Evolutionary conservation across 495 filamentous ascomycete species (phyloP).

Genomic region (Xylaria bambusicola): DNA sequence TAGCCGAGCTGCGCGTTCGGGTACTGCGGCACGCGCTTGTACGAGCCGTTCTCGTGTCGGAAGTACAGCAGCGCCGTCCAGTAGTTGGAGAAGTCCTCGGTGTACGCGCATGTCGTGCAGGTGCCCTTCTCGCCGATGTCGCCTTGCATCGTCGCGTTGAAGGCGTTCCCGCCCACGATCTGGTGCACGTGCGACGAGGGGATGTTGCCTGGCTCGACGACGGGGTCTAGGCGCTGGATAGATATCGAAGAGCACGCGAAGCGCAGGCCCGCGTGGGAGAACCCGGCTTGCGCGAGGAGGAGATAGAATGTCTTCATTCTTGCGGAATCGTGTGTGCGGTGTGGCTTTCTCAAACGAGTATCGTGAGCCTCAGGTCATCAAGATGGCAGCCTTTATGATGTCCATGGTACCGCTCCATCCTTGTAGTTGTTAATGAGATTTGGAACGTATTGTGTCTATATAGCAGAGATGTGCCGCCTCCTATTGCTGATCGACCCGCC

Average conservation of each 20-base stretch:
- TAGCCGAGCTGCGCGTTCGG: constrained; percentile 42
- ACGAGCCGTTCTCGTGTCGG: constrained; percentile 52
- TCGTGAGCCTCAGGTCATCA: background rate
- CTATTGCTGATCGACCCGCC: background rate
- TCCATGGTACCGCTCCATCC: background rate
- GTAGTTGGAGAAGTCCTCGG: constrained; percentile 52
- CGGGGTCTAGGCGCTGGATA: constrained; percentile 49
- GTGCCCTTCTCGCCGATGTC: constrained; percentile 45
- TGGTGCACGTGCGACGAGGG: constrained; percentile 52
- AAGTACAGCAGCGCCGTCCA: constrained; percentile 53
- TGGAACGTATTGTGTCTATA: background rate
- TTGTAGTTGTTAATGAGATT: background rate
- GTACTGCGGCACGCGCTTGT: constrained; percentile 50
- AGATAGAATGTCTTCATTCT: constrained; percentile 2
- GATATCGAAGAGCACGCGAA: constrained; percentile 50
- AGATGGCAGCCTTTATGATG: too few relatives aligned
- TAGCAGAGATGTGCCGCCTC: constrained; percentile 8
- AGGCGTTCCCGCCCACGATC: constrained; percentile 52
- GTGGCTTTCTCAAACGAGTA: background rate
- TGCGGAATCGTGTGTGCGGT: background rate
- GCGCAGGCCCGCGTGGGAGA: constrained; percentile 43
- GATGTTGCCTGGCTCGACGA: constrained; percentile 47
- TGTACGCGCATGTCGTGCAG: constrained; percentile 49
- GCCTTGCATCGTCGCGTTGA: constrained; percentile 49
- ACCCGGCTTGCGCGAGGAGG: constrained; percentile 17